These are phyloP conservation scores for Cymbopogon citratus DNA, from an alignment of 176 grass and related monocot species.

Conservation along the genomic window DNA sequence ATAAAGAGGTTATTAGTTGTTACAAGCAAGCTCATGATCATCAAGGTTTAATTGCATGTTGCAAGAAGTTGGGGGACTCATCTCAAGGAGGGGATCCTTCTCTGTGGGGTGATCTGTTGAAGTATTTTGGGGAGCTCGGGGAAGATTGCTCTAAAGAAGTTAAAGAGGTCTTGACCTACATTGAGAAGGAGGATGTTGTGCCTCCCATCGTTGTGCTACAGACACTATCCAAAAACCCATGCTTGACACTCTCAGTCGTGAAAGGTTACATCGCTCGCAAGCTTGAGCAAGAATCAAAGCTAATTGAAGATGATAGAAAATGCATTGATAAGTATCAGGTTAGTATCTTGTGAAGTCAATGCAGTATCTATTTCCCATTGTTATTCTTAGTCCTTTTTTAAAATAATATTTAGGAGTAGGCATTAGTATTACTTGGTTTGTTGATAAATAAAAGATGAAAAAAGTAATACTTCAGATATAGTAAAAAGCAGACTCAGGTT, in stretches of 20 bases:
- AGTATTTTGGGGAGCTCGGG: slow-evolving; percentile 86
- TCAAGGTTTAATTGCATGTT: slow-evolving; percentile 91
- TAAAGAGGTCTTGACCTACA: slow-evolving; percentile 86
- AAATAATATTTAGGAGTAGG: neutral
- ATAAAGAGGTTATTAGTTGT: slow-evolving; percentile 93
- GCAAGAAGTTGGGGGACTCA: slow-evolving; percentile 87
- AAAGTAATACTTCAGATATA: neutral
- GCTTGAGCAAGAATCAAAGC: slow-evolving; percentile 90
- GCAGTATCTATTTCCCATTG: neutral
- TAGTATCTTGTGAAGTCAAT: slow-evolving; percentile 9
- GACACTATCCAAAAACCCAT: slow-evolving; percentile 83
- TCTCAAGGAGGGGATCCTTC: slow-evolving; percentile 80
- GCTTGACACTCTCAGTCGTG: slow-evolving; percentile 76
- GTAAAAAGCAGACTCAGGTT: neutral
- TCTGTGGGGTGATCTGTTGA: slow-evolving; percentile 91
- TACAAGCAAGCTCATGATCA: slow-evolving; percentile 97
- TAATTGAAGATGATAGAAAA: slow-evolving; percentile 89
- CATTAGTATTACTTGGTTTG: slow-evolving; percentile 7
- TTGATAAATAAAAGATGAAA: neutral
- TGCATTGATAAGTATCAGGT: slow-evolving; percentile 96
- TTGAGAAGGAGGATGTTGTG: slow-evolving; percentile 91
- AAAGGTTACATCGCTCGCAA: slow-evolving; percentile 96
- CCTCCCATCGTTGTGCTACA: slow-evolving; percentile 87
- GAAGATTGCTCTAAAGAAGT: slow-evolving; percentile 98
- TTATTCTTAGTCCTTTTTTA: neutral